Base-by-base conservation (phyloP, 164 flowering plant species). In the Pachysandra terminalis region DNA sequence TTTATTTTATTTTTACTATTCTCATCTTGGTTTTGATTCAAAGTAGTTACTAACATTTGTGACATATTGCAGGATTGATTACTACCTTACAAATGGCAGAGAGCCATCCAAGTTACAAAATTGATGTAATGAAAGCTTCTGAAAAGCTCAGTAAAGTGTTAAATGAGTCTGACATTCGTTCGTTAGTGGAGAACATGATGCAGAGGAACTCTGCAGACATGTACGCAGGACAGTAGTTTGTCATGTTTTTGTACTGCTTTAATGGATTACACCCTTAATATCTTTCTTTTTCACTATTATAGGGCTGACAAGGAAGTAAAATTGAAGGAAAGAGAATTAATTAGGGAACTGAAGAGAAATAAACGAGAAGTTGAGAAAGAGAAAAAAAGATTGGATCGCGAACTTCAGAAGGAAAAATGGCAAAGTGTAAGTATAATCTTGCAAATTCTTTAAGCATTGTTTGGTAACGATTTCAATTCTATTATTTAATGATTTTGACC, bases 251-350 rank as follows among this genome's bases (percentile, higher is more conserved):
- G 66, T 56, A 9, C 12, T 65, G n/a, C 37, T 56, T 27, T 54
- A 14, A 23, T 40, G 25, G 27, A 17, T 69, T 59, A n/a, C 56
- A 15, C 35, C n/a, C 55, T 32, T 35, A 21, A 35, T 17, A 28
- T 17, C n/a, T 37, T 73, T 56, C 37, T 56, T 64, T 25, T 58
- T n/a, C 68, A 25, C 21, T 74, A 32, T 54, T 75, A 26, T 40
- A 94, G 97, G 80, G 85, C 80, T 79, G 88, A 83, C 62, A 92
- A 90, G 71, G 90, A 82, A 61, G 84, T 81, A 21, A 84, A 81
- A 64, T 68, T 75, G 67, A 87, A 87, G 69, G 90, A 89, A 71
- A 87, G 83, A 70, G 72, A 74, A 48, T 65, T 84, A 16, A 67
- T 82, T 56, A 90, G 82, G 80, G 87, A 90, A 63, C 35, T 87